A percentile compares a stretch with the other conserved stretches of the same genome.
phyloP scores from a whole-genome alignment of 1,139 yeast genomes.

The Hyphopichia pseudoburtonii region DNA sequence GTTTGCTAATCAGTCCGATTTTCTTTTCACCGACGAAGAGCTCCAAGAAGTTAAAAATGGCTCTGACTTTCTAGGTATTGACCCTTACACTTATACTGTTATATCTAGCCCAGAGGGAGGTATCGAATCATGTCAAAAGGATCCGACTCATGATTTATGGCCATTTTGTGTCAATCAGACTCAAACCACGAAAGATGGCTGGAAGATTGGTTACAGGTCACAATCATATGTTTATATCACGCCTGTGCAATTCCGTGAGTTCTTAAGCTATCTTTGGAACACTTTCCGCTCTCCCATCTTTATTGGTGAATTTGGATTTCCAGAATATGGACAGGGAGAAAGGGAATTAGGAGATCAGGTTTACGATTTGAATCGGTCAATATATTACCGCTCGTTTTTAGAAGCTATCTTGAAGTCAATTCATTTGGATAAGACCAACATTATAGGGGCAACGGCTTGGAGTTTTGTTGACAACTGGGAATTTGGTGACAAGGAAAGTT shows the following conservation, averaged over 20 bases:
- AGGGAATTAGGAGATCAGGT: slow-evolving; percentile 25
- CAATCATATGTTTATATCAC: slow-evolving; percentile 23
- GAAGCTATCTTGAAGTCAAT: slow-evolving; percentile 24
- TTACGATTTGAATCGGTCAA: slow-evolving; percentile 27
- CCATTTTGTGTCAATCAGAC: slow-evolving; percentile 20
- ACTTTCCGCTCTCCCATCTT: slow-evolving; percentile 20
- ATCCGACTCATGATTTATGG: slow-evolving; percentile 16
- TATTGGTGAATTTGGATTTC: slow-evolving; percentile 35
- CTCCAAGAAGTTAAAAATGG: slow-evolving; percentile 19
- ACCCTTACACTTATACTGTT: slow-evolving; percentile 31
- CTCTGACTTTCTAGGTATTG: slow-evolving; percentile 35
- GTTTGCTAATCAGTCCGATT: slow-evolving; percentile 15
- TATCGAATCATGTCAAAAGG: slow-evolving; percentile 16
- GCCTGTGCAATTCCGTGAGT: slow-evolving; percentile 18
- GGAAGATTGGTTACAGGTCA: slow-evolving; percentile 29
- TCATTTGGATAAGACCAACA: slow-evolving; percentile 25
- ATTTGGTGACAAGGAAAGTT: slow-evolving; percentile 30
- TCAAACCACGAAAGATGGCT: slow-evolving; percentile 19
- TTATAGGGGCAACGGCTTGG: slow-evolving; percentile 36
- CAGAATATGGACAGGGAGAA: slow-evolving; percentile 29
- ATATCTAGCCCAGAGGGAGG: slow-evolving; percentile 21
- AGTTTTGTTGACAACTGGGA: slow-evolving; percentile 35
- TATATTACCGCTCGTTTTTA: slow-evolving; percentile 28
- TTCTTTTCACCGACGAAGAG: slow-evolving; percentile 24
- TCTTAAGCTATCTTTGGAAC: slow-evolving; percentile 19